phyloP scores from a whole-genome alignment of 2,329 filamentous ascomycete species.

The Neopestalotiopsis sp. region DNA sequence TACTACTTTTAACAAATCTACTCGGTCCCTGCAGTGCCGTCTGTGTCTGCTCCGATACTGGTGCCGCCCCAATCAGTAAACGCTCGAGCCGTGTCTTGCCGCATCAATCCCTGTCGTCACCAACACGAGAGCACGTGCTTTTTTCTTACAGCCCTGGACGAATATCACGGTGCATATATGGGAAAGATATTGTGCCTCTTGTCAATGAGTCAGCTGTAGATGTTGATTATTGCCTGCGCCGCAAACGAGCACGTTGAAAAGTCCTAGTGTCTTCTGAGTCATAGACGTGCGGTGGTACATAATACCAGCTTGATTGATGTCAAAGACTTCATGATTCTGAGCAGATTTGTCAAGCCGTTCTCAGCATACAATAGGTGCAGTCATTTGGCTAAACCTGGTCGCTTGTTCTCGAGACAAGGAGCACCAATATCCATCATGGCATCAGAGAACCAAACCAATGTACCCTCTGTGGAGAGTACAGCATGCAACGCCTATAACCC shows the following conservation, averaged over 20 bases:
- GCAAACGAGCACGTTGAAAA: neutral
- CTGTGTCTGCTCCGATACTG: neutral
- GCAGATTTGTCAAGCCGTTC: neutral
- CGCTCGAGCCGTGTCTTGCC: slow-evolving; percentile 1
- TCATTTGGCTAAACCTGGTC: neutral
- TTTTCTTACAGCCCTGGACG: neutral
- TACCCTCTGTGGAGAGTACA: slow-evolving; percentile 23
- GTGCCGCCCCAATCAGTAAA: neutral
- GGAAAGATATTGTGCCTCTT: neutral
- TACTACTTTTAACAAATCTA: neutral
- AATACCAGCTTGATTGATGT: neutral
- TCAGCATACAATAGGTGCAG: neutral
- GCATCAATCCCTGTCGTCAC: neutral
- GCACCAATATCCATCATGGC: slow-evolving; percentile 31
- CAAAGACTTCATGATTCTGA: slow-evolving; percentile 7
- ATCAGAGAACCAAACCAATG: slow-evolving; percentile 27
- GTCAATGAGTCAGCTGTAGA: neutral
- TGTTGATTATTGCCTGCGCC: neutral
- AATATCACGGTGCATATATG: neutral
- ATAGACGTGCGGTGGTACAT: slow-evolving; percentile 1
- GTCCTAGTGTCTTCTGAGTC: neutral
- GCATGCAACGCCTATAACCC: slow-evolving; percentile 45
- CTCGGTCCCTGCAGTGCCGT: no score
- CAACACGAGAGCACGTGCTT: slow-evolving; percentile 13
- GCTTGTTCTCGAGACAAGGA: slow-evolving; percentile 21